Conservation (phyloP, 805 yeast genomes). For the Starmerella vaccinii region DNA sequence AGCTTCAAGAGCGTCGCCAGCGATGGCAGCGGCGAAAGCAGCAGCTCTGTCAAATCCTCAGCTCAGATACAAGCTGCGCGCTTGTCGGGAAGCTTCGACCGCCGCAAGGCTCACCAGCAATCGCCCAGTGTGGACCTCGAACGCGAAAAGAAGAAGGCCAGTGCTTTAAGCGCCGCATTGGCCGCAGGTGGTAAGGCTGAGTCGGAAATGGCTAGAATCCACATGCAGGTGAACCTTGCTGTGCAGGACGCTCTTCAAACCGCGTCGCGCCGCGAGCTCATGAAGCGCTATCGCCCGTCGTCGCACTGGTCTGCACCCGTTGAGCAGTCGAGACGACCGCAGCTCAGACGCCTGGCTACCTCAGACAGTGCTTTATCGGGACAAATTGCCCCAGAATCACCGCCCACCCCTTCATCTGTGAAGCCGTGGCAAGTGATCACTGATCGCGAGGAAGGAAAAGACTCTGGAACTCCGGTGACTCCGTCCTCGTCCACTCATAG, state of each 20-base stretch:
- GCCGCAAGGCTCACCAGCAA: neutral
- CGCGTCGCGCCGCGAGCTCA: constrained; percentile 5
- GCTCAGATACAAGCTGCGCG: neutral
- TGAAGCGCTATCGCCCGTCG: constrained; percentile 18
- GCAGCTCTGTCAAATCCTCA: neutral
- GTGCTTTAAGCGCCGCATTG: constrained; percentile 21
- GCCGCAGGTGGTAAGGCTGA: constrained; percentile 22
- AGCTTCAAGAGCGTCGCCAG: constrained; percentile 4
- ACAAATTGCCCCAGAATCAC: neutral
- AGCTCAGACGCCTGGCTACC: constrained; percentile 5
- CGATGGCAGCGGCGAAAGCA: neutral
- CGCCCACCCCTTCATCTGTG: neutral
- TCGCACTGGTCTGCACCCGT: constrained; percentile 22
- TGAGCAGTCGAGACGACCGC: constrained; percentile 3
- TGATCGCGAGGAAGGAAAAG: neutral
- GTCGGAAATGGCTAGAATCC: constrained; percentile 18
- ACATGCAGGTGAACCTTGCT: constrained; percentile 17
- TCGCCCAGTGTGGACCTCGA: neutral
- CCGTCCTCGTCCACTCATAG: neutral
- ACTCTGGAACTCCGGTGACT: neutral
- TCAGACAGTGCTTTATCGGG: neutral
- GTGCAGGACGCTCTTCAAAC: constrained; percentile 7
- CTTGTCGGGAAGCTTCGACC: neutral
- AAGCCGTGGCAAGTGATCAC: constrained; percentile 1
- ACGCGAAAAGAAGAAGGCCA: constrained; percentile 11